Percentiles rank a stretch among this genome's conserved stretches.
phyloP scores from a whole-genome alignment of 352 stramenopile genomes.

The Phytopythium delawarense region DNA sequence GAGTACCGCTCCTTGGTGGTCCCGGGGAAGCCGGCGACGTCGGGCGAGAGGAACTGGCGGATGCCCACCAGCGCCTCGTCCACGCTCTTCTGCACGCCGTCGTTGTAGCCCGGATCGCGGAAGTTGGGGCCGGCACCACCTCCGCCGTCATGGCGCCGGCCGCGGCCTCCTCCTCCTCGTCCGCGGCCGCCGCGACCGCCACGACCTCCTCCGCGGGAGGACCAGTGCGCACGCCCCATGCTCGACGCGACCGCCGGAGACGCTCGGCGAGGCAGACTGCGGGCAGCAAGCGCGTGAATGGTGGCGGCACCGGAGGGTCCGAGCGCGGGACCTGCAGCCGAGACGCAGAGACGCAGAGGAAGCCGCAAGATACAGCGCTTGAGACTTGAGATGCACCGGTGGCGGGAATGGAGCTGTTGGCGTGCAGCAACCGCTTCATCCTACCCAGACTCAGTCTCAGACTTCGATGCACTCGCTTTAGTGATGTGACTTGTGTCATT shows the following conservation, averaged over 20 bases:
- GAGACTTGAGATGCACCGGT: no score
- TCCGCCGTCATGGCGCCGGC: constrained; percentile 18
- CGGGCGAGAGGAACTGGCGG: constrained; percentile 49
- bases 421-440: not conserved
- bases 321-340: not conserved
- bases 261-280: not conserved
- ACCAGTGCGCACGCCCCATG: constrained; percentile 14
- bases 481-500: not conserved
- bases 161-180: constrained; percentile 14
- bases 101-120: constrained; percentile 64
- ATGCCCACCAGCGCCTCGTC: constrained; percentile 78
- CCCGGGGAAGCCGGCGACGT: constrained; percentile 75
- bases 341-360: not conserved
- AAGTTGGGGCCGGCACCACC: constrained; percentile 28
- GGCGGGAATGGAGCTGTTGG: constrained; percentile 1
- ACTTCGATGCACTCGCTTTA: not conserved
- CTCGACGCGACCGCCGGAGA: not conserved
- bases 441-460: not conserved
- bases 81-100: constrained; percentile 68
- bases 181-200: constrained; percentile 9
- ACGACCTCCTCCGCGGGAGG: constrained; percentile 17
- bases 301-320: not conserved
- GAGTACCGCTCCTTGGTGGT: constrained; percentile 89
- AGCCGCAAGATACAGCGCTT: no score
- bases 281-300: not conserved